Conservation (phyloP, 225 moss, liverwort and hornwort genomes). For the Pseudoscleropodium purum region DNA sequence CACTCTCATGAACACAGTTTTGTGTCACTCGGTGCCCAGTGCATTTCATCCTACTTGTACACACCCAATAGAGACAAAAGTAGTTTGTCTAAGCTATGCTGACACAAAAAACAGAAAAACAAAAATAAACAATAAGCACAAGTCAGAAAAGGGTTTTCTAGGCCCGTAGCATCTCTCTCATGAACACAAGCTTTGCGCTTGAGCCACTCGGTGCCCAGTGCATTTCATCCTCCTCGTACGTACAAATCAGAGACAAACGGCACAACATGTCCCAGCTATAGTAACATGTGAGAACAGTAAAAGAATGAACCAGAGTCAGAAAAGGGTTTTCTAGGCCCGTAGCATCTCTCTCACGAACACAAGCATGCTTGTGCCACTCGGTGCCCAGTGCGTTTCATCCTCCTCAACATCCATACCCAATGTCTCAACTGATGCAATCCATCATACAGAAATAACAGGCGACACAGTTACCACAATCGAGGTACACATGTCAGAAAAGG, state of each 20-base stretch:
- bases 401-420: neutral
- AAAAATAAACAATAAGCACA: neutral
- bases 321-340: slow-evolving; percentile 15
- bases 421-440: neutral
- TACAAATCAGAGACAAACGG: neutral
- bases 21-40: slow-evolving; percentile 16
- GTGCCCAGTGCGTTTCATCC: slow-evolving; percentile 19
- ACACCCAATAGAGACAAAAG: neutral
- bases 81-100: neutral
- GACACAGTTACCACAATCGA: neutral
- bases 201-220: slow-evolving; percentile 25
- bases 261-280: neutral
- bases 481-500: neutral
- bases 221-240: neutral
- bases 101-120: neutral
- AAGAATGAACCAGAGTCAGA: neutral
- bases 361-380: slow-evolving; percentile 9
- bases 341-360: slow-evolving; percentile 23
- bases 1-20: slow-evolving; percentile 1
- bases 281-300: neutral
- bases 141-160: slow-evolving; percentile 28
- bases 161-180: slow-evolving; percentile 31
- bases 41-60: neutral
- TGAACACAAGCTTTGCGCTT: neutral
- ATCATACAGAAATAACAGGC: neutral